phyloP scores from a whole-genome alignment of 2,329 filamentous ascomycete species.

The Didymella keratinophila region DNA sequence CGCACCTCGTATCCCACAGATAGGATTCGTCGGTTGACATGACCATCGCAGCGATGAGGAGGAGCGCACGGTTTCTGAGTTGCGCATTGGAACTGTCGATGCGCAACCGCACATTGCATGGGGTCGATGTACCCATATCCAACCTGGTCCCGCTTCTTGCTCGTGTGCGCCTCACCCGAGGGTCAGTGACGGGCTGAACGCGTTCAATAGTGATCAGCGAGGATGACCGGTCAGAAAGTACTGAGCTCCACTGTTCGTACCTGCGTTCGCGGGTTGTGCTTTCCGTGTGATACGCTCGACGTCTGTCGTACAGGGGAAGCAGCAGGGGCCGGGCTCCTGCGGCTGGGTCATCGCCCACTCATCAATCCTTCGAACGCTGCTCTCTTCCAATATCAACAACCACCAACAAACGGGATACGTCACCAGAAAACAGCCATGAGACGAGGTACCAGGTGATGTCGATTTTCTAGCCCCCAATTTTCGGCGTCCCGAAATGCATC shows the following conservation, averaged over 20 bases:
- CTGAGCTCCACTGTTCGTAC: neutral
- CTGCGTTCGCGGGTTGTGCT: neutral
- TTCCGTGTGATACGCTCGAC: constrained; percentile 3
- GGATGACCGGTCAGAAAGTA: constrained; percentile 3
- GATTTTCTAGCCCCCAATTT: constrained; percentile 10
- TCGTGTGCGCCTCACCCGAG: neutral
- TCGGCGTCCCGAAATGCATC: constrained; percentile 8
- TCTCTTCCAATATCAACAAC: neutral
- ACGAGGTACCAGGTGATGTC: neutral
- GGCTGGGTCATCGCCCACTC: neutral
- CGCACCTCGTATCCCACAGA: neutral
- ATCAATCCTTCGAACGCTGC: neutral
- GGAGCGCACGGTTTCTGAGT: neutral
- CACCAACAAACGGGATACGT: neutral
- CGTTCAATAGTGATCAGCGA: neutral
- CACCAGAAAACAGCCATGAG: neutral
- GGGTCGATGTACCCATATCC: neutral
- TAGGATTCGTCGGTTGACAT: neutral
- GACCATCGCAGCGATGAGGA: neutral
- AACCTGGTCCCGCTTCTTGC: neutral
- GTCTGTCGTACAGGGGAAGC: neutral
- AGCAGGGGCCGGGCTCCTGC: neutral
- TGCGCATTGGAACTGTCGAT: too few species aligned
- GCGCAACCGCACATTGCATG: neutral
- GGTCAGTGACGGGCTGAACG: neutral